A percentile compares a stretch with the other conserved stretches of the same genome.
phyloP scores from a whole-genome alignment of 805 yeast genomes.

The Saturnispora besseyi region DNA sequence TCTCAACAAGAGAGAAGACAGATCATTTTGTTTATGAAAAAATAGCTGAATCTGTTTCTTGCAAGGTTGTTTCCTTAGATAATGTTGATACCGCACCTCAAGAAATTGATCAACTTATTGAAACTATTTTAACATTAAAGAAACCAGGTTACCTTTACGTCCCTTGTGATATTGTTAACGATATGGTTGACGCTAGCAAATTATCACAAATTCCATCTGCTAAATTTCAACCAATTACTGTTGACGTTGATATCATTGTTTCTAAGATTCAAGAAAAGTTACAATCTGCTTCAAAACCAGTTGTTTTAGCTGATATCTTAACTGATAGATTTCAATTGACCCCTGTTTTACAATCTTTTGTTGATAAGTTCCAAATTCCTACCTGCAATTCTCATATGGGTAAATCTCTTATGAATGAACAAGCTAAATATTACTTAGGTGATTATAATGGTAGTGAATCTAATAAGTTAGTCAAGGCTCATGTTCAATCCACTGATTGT shows the following conservation, averaged over 20 bases:
- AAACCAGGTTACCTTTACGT: constrained; percentile 79
- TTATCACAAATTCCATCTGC: constrained; percentile 16
- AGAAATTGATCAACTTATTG: constrained; percentile 62
- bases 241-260: constrained; percentile 15
- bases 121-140: constrained; percentile 42
- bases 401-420: constrained; percentile 66
- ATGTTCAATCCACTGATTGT: constrained; percentile 52
- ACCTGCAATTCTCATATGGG: constrained; percentile 59
- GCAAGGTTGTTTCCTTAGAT: constrained; percentile 43
- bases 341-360: constrained; percentile 38
- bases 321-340: constrained; percentile 52
- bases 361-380: constrained; percentile 41
- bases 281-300: constrained; percentile 48
- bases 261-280: constrained; percentile 40
- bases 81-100: constrained; percentile 39
- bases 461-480: constrained; percentile 36
- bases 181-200: constrained; percentile 28
- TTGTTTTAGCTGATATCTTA: constrained; percentile 62
- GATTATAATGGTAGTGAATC: constrained; percentile 60
- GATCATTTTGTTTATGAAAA: constrained; percentile 60
- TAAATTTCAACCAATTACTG: constrained; percentile 22
- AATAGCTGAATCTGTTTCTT: constrained; percentile 48
- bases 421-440: constrained; percentile 56
- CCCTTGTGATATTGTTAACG: constrained; percentile 61
- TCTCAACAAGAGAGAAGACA: constrained; percentile 38